Base-by-base conservation (phyloP, 805 yeast species). In the Kodamaea kakaduensis region DNA sequence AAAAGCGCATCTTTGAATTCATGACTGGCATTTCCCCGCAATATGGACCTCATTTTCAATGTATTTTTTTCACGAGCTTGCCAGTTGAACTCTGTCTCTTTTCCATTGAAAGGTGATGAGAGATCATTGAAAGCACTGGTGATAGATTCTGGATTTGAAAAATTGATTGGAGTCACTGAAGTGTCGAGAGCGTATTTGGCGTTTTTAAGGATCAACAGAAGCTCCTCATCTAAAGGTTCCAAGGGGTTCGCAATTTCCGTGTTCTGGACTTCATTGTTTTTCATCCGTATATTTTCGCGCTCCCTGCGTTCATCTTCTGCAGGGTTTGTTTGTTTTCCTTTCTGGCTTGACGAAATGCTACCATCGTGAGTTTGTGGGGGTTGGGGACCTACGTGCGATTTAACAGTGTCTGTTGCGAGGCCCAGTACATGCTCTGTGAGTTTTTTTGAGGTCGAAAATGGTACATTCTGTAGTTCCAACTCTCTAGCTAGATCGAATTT, bases 81-180 rank as follows among this genome's bases (percentile, higher is more conserved):
- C 98, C 98, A 93, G 53, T 93, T 93, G 40, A 71, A 71, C 51
- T 93, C 98, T 0, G 95, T 83, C 55, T 93, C 98, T 49, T 81
- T 68, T 4, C 81, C 83, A 6, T 68, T 73, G 48, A 90, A 88
- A 9, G 47, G 45, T 1, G 61, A 58, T 1, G 29, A 8, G 27
- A 55, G 37, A 1, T 44, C 53, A 6, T 47, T 36, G 4, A 56
- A 18, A 3, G 43, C 34, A 10, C 37, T 40, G 21, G 43, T 31
- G 10, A 67, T 34, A 3, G 43, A 41, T 14, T 53, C 51, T 3
- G 43, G 31, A 46, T 23, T 55, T 51, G 9, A 52, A 53, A 25
- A 59, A 31, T 61, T 44, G 5, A 58, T 41, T 0, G 73, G 51
- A 17, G 45, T 30, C 9, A 62, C 50, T 3, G 72, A 31, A 4